phyloP scores from a whole-genome alignment of 495 filamentous ascomycete species.

The Aspergillus incahuasiensis region DNA sequence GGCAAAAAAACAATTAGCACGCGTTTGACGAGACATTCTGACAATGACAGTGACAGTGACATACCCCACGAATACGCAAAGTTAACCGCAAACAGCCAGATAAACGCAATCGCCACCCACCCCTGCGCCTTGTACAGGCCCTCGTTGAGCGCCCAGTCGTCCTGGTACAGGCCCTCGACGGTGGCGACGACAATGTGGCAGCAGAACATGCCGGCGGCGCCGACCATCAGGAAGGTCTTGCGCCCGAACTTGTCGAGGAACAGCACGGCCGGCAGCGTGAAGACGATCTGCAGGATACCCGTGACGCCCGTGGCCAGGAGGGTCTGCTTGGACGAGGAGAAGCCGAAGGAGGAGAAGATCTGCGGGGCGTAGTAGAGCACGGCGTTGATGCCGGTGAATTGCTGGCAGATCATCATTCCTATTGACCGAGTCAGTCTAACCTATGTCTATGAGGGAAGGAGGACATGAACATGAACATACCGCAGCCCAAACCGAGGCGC shows the following conservation, averaged over 20 bases:
- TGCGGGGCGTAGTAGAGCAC: slow-evolving; percentile 56
- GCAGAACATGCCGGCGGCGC: slow-evolving; percentile 65
- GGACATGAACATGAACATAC: slow-evolving; percentile 7
- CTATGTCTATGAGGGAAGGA: neutral
- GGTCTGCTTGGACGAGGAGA: slow-evolving; percentile 43
- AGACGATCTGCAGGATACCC: slow-evolving; percentile 68
- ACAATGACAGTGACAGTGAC: neutral
- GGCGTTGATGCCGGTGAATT: slow-evolving; percentile 61
- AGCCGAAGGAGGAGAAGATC: slow-evolving; percentile 27
- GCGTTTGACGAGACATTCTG: neutral
- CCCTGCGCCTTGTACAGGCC: slow-evolving; percentile 25
- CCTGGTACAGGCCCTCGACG: slow-evolving; percentile 33
- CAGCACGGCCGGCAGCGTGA: slow-evolving; percentile 60
- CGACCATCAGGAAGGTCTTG: slow-evolving; percentile 62
- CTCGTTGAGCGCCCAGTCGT: slow-evolving; percentile 27
- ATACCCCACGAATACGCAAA: slow-evolving; percentile 42
- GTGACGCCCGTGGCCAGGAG: slow-evolving; percentile 64
- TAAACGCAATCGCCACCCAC: slow-evolving; percentile 40
- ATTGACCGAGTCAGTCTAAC: neutral
- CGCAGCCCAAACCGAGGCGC: slow-evolving; percentile 53
- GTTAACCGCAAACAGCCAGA: slow-evolving; percentile 39
- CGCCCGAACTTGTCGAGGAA: slow-evolving; percentile 70
- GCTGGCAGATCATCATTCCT: slow-evolving; percentile 44
- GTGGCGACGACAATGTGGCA: slow-evolving; percentile 43
- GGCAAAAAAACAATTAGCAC: neutral